Percentiles rank a stretch among this genome's conserved stretches.
phyloP scores from a whole-genome alignment of 345 rosid genomes.

The Syzygium oleosum region DNA sequence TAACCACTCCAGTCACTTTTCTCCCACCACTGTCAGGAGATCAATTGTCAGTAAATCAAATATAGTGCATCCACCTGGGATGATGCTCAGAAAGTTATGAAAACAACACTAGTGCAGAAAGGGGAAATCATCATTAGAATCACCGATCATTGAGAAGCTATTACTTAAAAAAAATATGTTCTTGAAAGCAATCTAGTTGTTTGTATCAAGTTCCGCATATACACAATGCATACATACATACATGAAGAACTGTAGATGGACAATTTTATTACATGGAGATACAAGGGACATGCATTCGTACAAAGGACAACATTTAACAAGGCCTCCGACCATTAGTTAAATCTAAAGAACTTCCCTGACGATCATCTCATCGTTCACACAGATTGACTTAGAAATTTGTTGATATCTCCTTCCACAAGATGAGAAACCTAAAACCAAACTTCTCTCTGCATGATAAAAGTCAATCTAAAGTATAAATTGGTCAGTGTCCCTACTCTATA shows the following conservation, averaged over 20 bases:
- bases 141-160: background rate
- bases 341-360: background rate
- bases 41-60: background rate
- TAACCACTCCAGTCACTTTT: slow-evolving; percentile 99
- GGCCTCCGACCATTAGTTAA: background rate
- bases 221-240: background rate
- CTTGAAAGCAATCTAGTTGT: background rate
- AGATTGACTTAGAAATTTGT: background rate
- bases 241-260: slow-evolving; percentile 13
- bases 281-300: background rate
- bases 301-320: background rate
- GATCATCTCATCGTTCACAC: background rate
- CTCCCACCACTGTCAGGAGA: slow-evolving; percentile 99
- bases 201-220: background rate
- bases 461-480: background rate
- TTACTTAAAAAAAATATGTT: background rate
- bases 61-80: slow-evolving; percentile 27
- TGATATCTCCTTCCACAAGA: background rate
- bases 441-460: background rate
- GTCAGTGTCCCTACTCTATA: background rate
- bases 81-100: slow-evolving; percentile 21
- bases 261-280: slow-evolving; percentile 16
- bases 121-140: background rate
- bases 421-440: background rate
- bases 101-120: background rate